These are phyloP conservation scores for Daldinia grandis DNA, from an alignment of 495 filamentous ascomycete genomes.

Conservation along the genomic window DNA sequence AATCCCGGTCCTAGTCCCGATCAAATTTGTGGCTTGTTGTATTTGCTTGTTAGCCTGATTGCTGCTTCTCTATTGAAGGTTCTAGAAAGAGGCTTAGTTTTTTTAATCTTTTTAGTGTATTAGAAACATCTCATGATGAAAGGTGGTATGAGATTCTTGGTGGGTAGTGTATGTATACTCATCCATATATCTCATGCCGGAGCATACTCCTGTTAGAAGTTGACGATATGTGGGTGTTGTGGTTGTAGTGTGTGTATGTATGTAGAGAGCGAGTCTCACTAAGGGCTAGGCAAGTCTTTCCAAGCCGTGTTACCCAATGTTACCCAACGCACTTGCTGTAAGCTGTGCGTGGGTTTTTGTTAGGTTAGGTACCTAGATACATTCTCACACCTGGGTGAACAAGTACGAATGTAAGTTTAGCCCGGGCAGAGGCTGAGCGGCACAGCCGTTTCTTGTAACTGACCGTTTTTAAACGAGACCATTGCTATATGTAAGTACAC, in stretches of 20 bases:
- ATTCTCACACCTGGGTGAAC: background rate
- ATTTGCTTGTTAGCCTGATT: slow-evolving; percentile 17
- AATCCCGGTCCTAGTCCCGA: slow-evolving; percentile 26
- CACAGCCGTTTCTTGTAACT: slow-evolving; percentile 25
- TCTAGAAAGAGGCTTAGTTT: slow-evolving; percentile 4
- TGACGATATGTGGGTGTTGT: slow-evolving; percentile 6
- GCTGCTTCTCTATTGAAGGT: background rate
- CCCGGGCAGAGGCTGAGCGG: slow-evolving; percentile 18
- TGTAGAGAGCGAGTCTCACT: background rate
- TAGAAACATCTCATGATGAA: slow-evolving; percentile 9
- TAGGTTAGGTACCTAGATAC: background rate
- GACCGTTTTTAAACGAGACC: background rate
- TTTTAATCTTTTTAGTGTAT: background rate
- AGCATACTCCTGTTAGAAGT: background rate
- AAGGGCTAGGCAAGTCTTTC: slow-evolving; percentile 27
- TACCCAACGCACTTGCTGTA: background rate
- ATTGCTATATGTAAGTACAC: too few species aligned
- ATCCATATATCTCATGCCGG: background rate
- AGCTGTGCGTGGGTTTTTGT: background rate
- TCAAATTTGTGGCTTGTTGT: slow-evolving; percentile 28
- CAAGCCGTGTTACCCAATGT: slow-evolving; percentile 19
- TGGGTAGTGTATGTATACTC: background rate
- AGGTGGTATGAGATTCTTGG: background rate
- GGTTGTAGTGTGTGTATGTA: background rate
- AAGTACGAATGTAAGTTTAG: slow-evolving; percentile 2